These are phyloP conservation scores for Syncephalastrum sp. DNA, from an alignment of 371 early-diverging fungal genomes.

Conservation along the genomic window DNA sequence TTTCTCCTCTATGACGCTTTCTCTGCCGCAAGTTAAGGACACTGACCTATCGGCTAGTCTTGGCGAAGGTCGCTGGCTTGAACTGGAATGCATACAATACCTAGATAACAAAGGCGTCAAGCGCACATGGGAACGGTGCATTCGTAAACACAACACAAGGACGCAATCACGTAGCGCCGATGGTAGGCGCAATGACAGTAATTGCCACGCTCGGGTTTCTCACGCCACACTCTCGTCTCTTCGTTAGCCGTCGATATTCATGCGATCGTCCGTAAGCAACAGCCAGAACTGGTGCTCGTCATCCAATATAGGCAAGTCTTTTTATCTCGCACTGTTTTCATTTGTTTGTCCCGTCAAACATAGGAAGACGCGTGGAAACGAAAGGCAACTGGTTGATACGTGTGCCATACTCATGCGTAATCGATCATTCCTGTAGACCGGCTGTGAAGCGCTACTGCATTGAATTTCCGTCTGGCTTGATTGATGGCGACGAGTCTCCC, in stretches of 20 bases:
- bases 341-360: background rate
- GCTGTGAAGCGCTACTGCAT: conserved; percentile 52
- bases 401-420: background rate
- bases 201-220: background rate
- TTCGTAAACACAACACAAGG: conserved; percentile 21
- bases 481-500: conserved; percentile 51
- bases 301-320: conserved; percentile 51
- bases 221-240: background rate
- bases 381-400: background rate
- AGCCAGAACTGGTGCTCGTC: conserved; percentile 52
- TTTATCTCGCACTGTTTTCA: background rate
- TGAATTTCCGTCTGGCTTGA: conserved; percentile 66
- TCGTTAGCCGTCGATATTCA: conserved; percentile 52
- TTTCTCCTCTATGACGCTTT: background rate
- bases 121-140: conserved; percentile 48
- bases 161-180: conserved; percentile 16
- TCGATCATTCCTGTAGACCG: conserved; percentile 36
- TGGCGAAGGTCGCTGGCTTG: conserved; percentile 49
- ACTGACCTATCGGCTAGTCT: conserved; percentile 10
- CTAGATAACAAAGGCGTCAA: conserved; percentile 25
- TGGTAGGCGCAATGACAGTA: conserved; percentile 22
- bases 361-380: too few relatives aligned
- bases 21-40: conserved; percentile 7
- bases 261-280: conserved; percentile 33
- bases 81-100: conserved; percentile 42